Evolutionary conservation across 352 stramenopile genomes (phyloP).

Genomic region (Globisporangium radiosum): DNA sequence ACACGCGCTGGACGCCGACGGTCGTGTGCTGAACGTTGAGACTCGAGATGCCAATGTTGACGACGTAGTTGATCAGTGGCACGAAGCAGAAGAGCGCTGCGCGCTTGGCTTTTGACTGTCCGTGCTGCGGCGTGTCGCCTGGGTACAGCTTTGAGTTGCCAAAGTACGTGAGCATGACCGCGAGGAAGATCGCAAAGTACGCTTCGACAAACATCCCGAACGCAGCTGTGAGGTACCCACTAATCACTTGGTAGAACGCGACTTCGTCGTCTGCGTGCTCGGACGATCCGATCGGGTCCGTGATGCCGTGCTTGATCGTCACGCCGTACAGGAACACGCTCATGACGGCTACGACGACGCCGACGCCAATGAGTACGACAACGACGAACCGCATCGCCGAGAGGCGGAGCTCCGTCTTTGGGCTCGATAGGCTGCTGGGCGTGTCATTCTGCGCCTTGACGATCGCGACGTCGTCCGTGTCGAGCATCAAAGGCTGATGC

Average conservation of each 20-base stretch:
- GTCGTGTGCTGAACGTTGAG: conserved; percentile 7
- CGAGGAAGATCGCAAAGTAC: conserved; percentile 10
- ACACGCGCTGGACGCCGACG: conserved; percentile 5
- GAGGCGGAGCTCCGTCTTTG: conserved; percentile 3
- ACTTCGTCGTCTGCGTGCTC: conserved; percentile 11
- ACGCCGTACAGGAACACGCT: conserved; percentile 7
- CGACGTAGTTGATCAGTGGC: conserved; percentile 4
- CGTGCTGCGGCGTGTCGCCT: neutral
- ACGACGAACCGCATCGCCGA: conserved; percentile 3
- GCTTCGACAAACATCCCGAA: conserved; percentile 1
- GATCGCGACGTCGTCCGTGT: neutral
- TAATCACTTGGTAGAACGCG: conserved; percentile 9
- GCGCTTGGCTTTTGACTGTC: neutral
- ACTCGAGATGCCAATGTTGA: conserved; percentile 5
- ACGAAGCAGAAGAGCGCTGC: conserved; percentile 5
- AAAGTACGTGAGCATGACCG: conserved; percentile 12
- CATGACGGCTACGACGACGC: conserved; percentile 6
- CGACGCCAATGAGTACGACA: conserved; percentile 6
- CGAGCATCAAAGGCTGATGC: neutral
- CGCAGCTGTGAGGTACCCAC: conserved; percentile 3
- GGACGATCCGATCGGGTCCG: conserved; percentile 9
- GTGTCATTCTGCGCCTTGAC: conserved; percentile 2
- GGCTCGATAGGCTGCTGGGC: neutral
- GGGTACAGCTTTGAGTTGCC: conserved; percentile 5
- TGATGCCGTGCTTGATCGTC: conserved; percentile 7